Evolutionary conservation across 495 filamentous ascomycete genomes (phyloP).

Genomic region (Choiromyces venosus): DNA sequence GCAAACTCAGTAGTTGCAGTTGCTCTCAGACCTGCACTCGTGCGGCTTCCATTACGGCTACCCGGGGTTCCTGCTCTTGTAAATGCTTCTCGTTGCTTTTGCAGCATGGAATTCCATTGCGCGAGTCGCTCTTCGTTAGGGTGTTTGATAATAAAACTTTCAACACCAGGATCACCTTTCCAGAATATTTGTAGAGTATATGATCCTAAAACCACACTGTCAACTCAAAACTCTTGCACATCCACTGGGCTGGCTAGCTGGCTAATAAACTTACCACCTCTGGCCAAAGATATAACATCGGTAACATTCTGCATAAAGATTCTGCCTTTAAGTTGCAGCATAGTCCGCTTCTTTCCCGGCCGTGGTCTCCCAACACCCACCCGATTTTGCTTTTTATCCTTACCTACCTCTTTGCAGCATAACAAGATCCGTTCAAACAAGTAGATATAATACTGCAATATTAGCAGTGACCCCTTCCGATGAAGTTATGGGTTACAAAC

Average conservation of each 20-base stretch:
- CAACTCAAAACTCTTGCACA: background rate
- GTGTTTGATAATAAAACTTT: constrained; percentile 93
- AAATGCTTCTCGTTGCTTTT: constrained; percentile 49
- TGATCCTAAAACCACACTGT: constrained; percentile 54
- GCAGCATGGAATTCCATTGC: constrained; percentile 69
- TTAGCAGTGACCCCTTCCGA: constrained; percentile 15
- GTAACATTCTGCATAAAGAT: constrained; percentile 99
- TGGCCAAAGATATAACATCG: constrained; percentile 74
- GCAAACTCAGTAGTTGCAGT: constrained; percentile 71
- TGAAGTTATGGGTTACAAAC: constrained; percentile 50
- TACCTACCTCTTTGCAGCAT: constrained; percentile 92
- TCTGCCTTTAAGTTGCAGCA: constrained; percentile 86
- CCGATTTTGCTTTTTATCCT: constrained; percentile 68
- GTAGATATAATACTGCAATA: constrained; percentile 84
- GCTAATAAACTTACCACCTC: constrained; percentile 59
- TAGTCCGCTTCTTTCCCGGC: constrained; percentile 67
- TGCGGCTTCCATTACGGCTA: constrained; percentile 45
- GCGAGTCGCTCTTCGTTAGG: constrained; percentile 83
- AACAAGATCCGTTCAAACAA: constrained; percentile 92
- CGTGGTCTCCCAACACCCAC: constrained; percentile 61
- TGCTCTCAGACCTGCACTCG: constrained; percentile 25
- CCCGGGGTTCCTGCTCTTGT: constrained; percentile 48
- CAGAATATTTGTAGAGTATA: constrained; percentile 97
- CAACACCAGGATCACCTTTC: constrained; percentile 93
- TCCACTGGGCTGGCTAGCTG: background rate